Percentiles rank a stretch among this genome's conserved stretches.
phyloP scores from a whole-genome alignment of 345 rosid genomes.

The Acer negundo region DNA sequence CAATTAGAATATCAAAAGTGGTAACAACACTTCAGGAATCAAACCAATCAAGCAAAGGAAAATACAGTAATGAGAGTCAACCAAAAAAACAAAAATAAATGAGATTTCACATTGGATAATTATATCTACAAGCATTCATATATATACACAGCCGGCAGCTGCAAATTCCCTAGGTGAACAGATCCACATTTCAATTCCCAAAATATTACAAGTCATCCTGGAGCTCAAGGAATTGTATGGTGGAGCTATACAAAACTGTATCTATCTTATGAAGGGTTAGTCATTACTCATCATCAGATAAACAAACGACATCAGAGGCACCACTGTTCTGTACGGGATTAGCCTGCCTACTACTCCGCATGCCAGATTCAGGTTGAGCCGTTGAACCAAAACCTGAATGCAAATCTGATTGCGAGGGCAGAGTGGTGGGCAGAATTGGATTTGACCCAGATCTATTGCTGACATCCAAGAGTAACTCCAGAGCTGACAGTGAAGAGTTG shows the following conservation, averaged over 20 bases:
- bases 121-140: background rate
- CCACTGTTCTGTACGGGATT: conserved; percentile 8
- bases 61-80: background rate
- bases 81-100: too few species aligned
- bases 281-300: conserved; percentile 75
- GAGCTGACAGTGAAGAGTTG: conserved; percentile 18
- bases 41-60: background rate
- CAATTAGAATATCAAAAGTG: too few species aligned
- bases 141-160: background rate
- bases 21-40: background rate
- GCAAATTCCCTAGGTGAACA: background rate
- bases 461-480: conserved; percentile 25
- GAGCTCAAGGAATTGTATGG: background rate
- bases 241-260: background rate
- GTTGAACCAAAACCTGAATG: conserved; percentile 10
- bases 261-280: conserved; percentile 20
- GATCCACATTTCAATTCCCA: background rate
- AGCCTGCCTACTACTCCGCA: conserved; percentile 6
- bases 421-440: conserved; percentile 16
- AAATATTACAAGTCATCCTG: background rate
- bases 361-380: conserved; percentile 16
- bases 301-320: conserved; percentile 43
- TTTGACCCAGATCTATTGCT: conserved; percentile 19
- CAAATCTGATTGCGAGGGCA: conserved; percentile 2
- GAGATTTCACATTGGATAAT: background rate